Conservation (phyloP, 148 eudicot genomes). For the Cornus kousa region DNA sequence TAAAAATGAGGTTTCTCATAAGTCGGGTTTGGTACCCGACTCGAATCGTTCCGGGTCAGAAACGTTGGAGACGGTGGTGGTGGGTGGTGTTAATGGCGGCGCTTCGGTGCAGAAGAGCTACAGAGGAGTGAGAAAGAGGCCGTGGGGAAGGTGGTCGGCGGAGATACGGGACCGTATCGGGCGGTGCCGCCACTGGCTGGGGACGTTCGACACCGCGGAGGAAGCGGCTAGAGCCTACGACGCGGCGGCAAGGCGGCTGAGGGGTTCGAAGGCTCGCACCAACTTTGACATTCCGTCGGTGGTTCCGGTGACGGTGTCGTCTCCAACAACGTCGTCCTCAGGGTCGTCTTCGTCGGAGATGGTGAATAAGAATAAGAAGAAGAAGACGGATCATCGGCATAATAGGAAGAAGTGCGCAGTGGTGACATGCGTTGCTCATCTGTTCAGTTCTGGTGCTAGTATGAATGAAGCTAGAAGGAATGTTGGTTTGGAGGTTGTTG, state of each 20-base stretch:
- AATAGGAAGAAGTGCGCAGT: conserved; percentile 38
- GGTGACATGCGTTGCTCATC: conserved; percentile 61
- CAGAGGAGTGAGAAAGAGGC: conserved; percentile 82
- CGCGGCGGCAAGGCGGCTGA: conserved; percentile 68
- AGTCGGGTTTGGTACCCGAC: background rate
- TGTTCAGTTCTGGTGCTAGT: conserved; percentile 21
- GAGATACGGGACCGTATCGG: conserved; percentile 89
- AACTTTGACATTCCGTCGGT: conserved; percentile 56
- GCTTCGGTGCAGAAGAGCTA: conserved; percentile 39
- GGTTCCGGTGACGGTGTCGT: conserved; percentile 14
- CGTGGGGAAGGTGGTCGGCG: conserved; percentile 95
- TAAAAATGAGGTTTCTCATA: background rate
- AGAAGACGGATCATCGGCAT: background rate
- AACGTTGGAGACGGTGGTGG: background rate
- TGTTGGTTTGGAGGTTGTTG: conserved; percentile 34
- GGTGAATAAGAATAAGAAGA: background rate
- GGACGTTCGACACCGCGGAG: conserved; percentile 83
- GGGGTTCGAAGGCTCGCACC: conserved; percentile 74
- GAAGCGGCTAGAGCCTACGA: conserved; percentile 90
- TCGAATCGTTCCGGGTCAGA: background rate
- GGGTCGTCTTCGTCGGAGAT: conserved; percentile 18
- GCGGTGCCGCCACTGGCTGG: conserved; percentile 86
- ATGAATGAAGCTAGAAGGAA: background rate
- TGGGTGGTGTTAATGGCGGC: background rate
- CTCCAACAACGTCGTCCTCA: conserved; percentile 25